Conservation (phyloP, 2,329 filamentous ascomycete genomes). For the Grosmannia huntii region DNA sequence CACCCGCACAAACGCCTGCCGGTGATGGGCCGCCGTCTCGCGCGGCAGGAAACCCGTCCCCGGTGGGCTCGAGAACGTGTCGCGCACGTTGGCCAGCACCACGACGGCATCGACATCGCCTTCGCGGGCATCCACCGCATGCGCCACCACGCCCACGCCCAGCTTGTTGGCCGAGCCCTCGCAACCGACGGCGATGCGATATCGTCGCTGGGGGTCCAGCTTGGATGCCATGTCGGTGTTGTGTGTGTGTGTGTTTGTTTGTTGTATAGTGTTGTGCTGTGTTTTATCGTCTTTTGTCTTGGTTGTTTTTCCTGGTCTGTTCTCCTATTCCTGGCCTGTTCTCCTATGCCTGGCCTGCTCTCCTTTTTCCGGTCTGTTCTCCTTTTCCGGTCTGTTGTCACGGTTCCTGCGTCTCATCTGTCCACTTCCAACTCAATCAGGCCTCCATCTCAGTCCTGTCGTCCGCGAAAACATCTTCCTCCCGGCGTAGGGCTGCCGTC, state of each 20-base stretch:
- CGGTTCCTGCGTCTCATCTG: no score
- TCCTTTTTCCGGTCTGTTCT: no score
- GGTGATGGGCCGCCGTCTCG: conserved; percentile 88
- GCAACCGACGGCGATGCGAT: conserved; percentile 44
- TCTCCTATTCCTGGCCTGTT: no score
- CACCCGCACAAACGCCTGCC: conserved; percentile 69
- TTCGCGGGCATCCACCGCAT: conserved; percentile 30
- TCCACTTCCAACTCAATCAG: no score
- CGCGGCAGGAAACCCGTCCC: conserved; percentile 93
- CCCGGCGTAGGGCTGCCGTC: background rate
- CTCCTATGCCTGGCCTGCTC: no score
- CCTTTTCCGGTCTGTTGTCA: no score
- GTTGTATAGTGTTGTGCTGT: background rate
- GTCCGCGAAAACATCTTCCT: background rate
- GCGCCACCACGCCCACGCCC: conserved; percentile 81
- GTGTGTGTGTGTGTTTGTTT: background rate
- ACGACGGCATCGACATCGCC: conserved; percentile 31
- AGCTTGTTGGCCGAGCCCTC: conserved; percentile 98
- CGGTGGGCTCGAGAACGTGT: conserved; percentile 85
- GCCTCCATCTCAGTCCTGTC: no score
- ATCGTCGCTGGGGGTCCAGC: conserved; percentile 16
- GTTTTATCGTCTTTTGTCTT: no score
- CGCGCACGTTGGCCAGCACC: conserved; percentile 85
- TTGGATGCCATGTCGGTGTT: background rate
- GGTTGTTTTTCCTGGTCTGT: no score